Percentiles rank a stretch among this genome's conserved stretches.
Conservation (phyloP, 768 basidiomycete genomes). For the Rhodosporidiobolus odoratus region DNA sequence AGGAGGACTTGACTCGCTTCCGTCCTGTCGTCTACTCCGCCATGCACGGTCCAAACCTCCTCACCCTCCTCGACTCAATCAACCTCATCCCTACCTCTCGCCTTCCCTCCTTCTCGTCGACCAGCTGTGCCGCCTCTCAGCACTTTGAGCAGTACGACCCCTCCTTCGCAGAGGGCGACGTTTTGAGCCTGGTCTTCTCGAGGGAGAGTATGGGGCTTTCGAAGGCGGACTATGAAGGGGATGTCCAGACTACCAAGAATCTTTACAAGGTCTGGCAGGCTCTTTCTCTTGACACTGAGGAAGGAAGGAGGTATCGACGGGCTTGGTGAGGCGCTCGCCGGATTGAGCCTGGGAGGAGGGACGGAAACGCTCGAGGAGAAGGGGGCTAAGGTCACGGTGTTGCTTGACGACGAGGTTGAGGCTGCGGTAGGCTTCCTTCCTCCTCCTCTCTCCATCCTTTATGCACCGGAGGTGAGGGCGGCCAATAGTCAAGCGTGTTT, state of each 20-base stretch:
- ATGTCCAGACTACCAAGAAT: neutral
- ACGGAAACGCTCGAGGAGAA: neutral
- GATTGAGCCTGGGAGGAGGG: neutral
- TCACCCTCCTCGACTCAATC: neutral
- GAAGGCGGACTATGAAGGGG: neutral
- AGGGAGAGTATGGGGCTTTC: neutral
- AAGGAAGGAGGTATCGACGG: neutral
- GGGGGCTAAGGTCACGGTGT: neutral
- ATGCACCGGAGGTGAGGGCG: neutral
- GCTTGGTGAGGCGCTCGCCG: neutral
- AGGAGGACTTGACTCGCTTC: neutral
- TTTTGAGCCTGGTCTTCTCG: neutral
- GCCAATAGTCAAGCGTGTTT: neutral
- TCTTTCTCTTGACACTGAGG: neutral
- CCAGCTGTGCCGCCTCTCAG: neutral
- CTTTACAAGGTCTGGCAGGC: neutral
- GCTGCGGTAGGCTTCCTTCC: neutral
- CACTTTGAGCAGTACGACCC: neutral
- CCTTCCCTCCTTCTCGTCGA: neutral
- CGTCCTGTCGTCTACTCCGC: neutral
- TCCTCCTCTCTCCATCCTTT: neutral
- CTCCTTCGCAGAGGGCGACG: neutral
- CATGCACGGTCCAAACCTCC: neutral
- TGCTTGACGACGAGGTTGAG: neutral
- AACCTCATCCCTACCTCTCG: neutral